Conservation (phyloP, 768 basidiomycete species). For the Naganishia onofrii region DNA sequence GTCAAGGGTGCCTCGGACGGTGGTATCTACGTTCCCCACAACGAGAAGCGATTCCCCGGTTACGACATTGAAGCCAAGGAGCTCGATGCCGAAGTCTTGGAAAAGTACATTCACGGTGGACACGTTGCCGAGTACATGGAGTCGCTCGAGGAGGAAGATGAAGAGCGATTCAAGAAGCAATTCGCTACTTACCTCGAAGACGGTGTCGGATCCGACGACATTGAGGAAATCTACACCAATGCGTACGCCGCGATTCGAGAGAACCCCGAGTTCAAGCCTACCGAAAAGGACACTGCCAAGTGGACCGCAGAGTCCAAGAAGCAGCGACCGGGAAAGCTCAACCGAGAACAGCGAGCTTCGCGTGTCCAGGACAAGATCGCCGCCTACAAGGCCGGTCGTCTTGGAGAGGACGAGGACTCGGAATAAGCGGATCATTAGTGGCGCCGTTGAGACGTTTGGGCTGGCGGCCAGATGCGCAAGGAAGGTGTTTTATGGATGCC, state of each 20-base stretch:
- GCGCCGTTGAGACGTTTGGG: not conserved
- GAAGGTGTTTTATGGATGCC: not conserved
- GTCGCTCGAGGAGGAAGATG: conserved; percentile 97
- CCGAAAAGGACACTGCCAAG: conserved; percentile 76
- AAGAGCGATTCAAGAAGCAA: conserved; percentile 98
- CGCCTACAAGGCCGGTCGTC: conserved; percentile 69
- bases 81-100: conserved; percentile 87
- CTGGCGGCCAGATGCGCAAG: not conserved
- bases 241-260: conserved; percentile 95
- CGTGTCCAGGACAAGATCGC: conserved; percentile 84
- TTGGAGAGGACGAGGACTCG: conserved; percentile 35
- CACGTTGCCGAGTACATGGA: conserved; percentile 99
- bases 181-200: conserved; percentile 93
- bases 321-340: conserved; percentile 67
- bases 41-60: conserved; percentile 95
- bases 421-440: conserved; percentile 16
- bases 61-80: conserved; percentile 89
- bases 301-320: conserved; percentile 85
- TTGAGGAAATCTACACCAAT: conserved; percentile 90
- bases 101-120: conserved; percentile 96
- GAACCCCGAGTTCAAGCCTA: conserved; percentile 83
- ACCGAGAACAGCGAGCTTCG: conserved; percentile 70
- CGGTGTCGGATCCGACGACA: conserved; percentile 90
- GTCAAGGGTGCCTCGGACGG: conserved; percentile 98
- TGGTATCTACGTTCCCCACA: conserved; percentile 96